Conservation (phyloP, 139 green algal species). For the Chlorella vulgaris region DNA sequence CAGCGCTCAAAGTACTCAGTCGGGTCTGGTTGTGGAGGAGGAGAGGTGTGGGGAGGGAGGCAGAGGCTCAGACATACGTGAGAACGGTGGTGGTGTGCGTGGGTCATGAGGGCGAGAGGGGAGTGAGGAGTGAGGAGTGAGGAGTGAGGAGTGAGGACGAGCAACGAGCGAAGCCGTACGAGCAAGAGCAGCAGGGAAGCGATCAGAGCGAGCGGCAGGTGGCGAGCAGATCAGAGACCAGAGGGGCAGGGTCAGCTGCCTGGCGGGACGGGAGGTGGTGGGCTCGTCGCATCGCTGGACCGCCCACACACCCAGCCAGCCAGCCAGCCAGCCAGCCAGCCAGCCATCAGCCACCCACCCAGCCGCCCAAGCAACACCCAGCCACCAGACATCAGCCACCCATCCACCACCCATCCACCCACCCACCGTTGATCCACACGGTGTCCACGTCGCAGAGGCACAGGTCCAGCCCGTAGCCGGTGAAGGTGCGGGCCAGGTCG, state of each 20-base stretch:
- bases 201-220: background rate
- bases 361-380: too few species aligned
- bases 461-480: slow-evolving; percentile 71
- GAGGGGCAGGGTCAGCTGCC: background rate
- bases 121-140: too few species aligned
- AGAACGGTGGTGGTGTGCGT: too few species aligned
- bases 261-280: background rate
- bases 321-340: slow-evolving; percentile 53
- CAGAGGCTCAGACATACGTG: too few species aligned
- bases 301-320: too few species aligned
- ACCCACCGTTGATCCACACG: slow-evolving; percentile 74
- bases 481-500: slow-evolving; percentile 65
- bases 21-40: slow-evolving; percentile 63
- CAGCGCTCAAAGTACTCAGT: slow-evolving; percentile 48
- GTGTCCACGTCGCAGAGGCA: slow-evolving; percentile 94
- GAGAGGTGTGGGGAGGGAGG: too few species aligned
- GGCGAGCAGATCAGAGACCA: background rate
- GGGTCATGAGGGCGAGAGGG: background rate
- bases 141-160: too few species aligned
- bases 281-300: background rate
- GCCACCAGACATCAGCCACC: too few species aligned
- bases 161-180: background rate
- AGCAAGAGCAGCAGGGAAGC: background rate
- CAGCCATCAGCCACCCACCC: too few species aligned
- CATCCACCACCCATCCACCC: too few species aligned